Conservation (phyloP, 2,329 filamentous ascomycete genomes). For the Fusarium tanahbumbuense region DNA sequence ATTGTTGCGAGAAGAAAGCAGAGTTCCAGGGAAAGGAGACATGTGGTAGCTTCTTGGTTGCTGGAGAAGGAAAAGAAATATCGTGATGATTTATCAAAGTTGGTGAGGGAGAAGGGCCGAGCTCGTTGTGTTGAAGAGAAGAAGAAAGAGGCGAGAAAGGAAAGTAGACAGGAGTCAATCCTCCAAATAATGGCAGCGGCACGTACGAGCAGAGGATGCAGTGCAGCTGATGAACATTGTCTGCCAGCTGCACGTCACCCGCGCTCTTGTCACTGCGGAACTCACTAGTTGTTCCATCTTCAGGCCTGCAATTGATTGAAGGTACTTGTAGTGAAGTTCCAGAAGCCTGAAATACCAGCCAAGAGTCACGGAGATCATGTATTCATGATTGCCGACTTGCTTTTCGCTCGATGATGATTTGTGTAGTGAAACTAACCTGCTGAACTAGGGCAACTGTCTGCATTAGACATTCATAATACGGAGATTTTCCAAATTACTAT, state of each 20-base stretch:
- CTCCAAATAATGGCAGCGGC: no score
- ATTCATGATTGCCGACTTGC: background rate
- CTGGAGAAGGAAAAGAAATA: background rate
- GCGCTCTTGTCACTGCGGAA: background rate
- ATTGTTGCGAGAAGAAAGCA: background rate
- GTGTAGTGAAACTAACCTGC: background rate
- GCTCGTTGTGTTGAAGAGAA: background rate
- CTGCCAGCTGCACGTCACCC: constrained; percentile 19
- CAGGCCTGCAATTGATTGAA: background rate
- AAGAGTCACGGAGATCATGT: background rate
- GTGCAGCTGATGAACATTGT: constrained; percentile 14
- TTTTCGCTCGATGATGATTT: background rate
- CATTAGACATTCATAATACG: background rate
- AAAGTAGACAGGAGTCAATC: background rate
- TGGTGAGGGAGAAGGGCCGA: no score
- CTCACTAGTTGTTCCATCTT: background rate
- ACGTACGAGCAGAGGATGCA: background rate
- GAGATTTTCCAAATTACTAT: background rate
- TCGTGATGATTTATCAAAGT: background rate
- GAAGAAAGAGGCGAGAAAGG: background rate
- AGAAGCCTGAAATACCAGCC: background rate
- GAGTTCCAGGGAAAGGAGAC: background rate
- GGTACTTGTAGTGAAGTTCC: background rate
- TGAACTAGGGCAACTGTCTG: background rate
- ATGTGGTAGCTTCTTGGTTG: background rate